Base-by-base conservation (phyloP, 2,329 filamentous ascomycete species). In the Waltergamsia citrina region DNA sequence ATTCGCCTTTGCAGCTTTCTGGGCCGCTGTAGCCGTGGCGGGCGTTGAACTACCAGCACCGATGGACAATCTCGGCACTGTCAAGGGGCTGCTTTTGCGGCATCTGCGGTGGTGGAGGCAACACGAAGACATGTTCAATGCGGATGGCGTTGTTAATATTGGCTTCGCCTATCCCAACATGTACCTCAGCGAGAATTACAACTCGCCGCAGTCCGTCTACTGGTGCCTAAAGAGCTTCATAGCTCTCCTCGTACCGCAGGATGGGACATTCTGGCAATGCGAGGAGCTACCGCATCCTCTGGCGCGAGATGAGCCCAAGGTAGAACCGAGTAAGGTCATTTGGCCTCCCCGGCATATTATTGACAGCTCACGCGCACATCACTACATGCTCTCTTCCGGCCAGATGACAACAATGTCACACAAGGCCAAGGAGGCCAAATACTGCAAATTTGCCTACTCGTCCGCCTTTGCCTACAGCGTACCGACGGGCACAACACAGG, bases 131-230 rank as follows among this genome's bases (percentile, higher is more conserved):
- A 62, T 70, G 2, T 72, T 72, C 46, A 52, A 63, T 32, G 23
- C 53, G 0, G 67, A 72, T 36, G 67, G 67, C 0, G 69, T 65
- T 0, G 28, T 72, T 14, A 70, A 60, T 3, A 67, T 71, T 23
- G 68, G 56, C 1, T 56, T 41, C 34, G 20, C 52, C 2, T 59
- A 56, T 29, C 50, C 52, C 48, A 73, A 73, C 40, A 70, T 71
- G 62, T 73, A 64, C 42, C 60, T 74, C 58, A 54, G 56, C 23
- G 70, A 74, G 43, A 65, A 71, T 40, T 74, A 74, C 46, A 74
- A 74, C 43, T 74, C 69, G 2, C 67, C 69, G 0, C 69, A 74
- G 38, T 73, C 68, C 0, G 54, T 60, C 0, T 74, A 73, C 42
- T 74, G 69, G 70, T 62, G 59, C 7, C 47, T 73, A 16, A 74